Evolutionary conservation across 208 protist species (phyloP), one percentile per base, ranked within the genome.

Genomic region (Crithidia brevicula): DNA sequence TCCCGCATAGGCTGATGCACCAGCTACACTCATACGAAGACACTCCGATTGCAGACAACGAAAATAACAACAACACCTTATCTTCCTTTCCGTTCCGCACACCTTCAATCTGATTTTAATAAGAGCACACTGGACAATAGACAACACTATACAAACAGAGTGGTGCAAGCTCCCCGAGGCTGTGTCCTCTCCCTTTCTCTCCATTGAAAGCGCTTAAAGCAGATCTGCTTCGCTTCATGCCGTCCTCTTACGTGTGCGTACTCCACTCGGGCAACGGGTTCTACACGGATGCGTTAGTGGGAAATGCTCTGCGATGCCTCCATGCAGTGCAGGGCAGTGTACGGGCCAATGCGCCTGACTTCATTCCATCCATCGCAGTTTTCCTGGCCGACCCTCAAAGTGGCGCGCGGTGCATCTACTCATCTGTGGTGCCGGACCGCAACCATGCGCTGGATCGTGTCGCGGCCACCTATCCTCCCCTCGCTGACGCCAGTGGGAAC

Each of bases 361-460:
- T 93, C 57, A 65, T 88, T 23, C 84, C 84, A 4, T 67, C 74
- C 23, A 69, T 89, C 25, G 83, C 88, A 9, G 68, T 96, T 2
- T 74, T 92, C 27, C 67, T 88, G 9, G 81, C 91, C 4, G 87
- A 92, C 52, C 77, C 85, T 5, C 23, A 80, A 16, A 77, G 63
- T 30, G 91, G 88, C 47, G 72, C 62, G 45, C 58, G 77, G 40
- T 92, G 81, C 34, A 62, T 92, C 13, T 93, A 93, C 70, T 76
- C 81, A 1, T 89, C 84, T 9, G 61, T 60, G 27, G 66, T 80
- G 9, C 70, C 68, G 18, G 82, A 92, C 54, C 69, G 64, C 18
- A 86, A 85, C 57, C 79, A 89, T 65, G 76, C 82, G 2, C 28
- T 82, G 22, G 75, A 73, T 27, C 28, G 47, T 20, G 56, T 65